Conservation (phyloP, 2,329 filamentous ascomycete species). For the Diplodia scrobiculata region DNA sequence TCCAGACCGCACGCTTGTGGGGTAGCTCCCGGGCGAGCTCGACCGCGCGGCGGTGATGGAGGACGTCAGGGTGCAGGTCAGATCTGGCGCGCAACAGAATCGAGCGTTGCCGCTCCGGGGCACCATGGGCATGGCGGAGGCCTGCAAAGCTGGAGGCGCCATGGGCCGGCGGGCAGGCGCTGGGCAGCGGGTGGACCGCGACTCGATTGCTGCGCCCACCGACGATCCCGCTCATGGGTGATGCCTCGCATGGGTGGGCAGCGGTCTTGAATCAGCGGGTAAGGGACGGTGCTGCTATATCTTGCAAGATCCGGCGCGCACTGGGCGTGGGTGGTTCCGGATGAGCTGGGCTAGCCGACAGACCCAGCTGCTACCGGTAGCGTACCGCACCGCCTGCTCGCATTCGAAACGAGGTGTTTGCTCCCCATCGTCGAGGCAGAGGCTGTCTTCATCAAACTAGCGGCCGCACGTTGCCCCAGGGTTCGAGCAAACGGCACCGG, state of each 20-base stretch:
- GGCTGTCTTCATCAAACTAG: slow-evolving; percentile 23
- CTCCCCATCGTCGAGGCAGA: slow-evolving; percentile 11
- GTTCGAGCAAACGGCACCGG: not conserved
- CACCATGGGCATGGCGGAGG: slow-evolving; percentile 4
- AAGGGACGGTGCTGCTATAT: slow-evolving; percentile 7
- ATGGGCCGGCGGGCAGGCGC: not conserved
- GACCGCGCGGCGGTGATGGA: not conserved
- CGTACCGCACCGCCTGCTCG: slow-evolving; percentile 24
- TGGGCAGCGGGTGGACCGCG: slow-evolving; percentile 12
- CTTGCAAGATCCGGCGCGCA: slow-evolving; percentile 16
- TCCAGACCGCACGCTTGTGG: slow-evolving; percentile 25
- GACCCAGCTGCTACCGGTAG: not conserved
- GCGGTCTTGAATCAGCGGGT: slow-evolving; percentile 14
- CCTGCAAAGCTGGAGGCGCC: not conserved
- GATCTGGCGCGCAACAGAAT: slow-evolving; percentile 15
- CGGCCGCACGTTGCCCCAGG: slow-evolving; percentile 25
- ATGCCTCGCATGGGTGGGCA: slow-evolving; percentile 17
- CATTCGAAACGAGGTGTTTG: slow-evolving; percentile 23
- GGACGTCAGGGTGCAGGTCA: slow-evolving; percentile 24
- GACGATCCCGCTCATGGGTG: slow-evolving; percentile 27
- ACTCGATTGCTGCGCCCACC: slow-evolving; percentile 27
- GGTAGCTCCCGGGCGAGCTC: slow-evolving; percentile 19
- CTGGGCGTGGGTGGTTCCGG: slow-evolving; percentile 13
- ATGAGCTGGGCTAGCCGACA: slow-evolving; percentile 19
- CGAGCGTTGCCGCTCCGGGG: not conserved